These are phyloP conservation scores for Limtongozyma cylindracea DNA, from an alignment of 805 yeast genomes.

Conservation along the genomic window DNA sequence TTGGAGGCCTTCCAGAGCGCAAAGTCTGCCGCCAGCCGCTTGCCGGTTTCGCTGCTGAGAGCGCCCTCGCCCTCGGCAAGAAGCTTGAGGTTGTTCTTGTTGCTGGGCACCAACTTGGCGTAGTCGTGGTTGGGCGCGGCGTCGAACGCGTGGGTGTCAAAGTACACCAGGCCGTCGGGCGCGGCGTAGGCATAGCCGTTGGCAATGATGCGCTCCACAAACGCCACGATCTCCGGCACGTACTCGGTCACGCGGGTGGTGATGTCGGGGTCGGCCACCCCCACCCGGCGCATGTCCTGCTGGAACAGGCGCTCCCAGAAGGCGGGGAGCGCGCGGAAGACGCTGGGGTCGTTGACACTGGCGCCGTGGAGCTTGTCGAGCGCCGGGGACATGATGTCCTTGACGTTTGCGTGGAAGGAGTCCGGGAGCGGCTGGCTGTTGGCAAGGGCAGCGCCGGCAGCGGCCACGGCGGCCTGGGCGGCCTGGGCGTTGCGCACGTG, in stretches of 20 bases:
- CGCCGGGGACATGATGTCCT: slow-evolving; percentile 50
- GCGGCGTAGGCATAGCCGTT: slow-evolving; percentile 75
- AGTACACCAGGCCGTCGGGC: slow-evolving; percentile 84
- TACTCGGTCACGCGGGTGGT: slow-evolving; percentile 92
- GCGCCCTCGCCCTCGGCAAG: slow-evolving; percentile 94
- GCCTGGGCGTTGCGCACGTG: slow-evolving; percentile 32
- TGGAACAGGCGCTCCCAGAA: slow-evolving; percentile 77
- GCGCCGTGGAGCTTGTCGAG: slow-evolving; percentile 55
- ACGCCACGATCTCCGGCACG: slow-evolving; percentile 73
- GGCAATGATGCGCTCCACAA: slow-evolving; percentile 45
- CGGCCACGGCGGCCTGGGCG: slow-evolving; percentile 21
- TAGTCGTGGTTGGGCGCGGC: slow-evolving; percentile 46
- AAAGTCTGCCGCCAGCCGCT: slow-evolving; percentile 62
- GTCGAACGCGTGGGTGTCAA: slow-evolving; percentile 73
- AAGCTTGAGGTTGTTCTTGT: slow-evolving; percentile 64
- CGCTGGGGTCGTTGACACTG: slow-evolving; percentile 58
- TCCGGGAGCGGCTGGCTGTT: slow-evolving; percentile 6
- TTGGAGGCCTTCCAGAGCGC: slow-evolving; percentile 94
- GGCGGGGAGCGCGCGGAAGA: slow-evolving; percentile 63
- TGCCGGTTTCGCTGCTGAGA: slow-evolving; percentile 22
- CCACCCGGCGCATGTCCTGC: slow-evolving; percentile 63
- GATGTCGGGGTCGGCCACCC: slow-evolving; percentile 63
- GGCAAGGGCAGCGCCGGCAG: slow-evolving; percentile 1
- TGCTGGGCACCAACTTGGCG: slow-evolving; percentile 97
- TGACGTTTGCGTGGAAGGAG: slow-evolving; percentile 22